Evolutionary conservation across 2,329 filamentous ascomycete genomes (phyloP).

Genomic region (Aspergillus thermomutatus): DNA sequence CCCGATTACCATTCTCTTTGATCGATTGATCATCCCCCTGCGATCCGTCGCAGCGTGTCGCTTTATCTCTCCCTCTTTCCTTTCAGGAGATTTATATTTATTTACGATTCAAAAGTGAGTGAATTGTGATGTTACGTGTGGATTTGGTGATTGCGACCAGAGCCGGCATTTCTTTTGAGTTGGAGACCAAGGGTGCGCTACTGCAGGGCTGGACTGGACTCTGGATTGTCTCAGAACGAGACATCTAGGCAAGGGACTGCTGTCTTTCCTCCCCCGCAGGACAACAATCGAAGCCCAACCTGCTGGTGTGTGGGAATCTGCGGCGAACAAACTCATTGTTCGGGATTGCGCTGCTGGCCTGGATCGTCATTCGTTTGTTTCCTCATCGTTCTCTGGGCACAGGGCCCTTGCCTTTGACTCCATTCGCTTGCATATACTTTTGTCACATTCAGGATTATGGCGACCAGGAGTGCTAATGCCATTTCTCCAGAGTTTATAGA

Average conservation of each 20-base stretch:
- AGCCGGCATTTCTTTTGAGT: constrained; percentile 2
- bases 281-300: constrained; percentile 3
- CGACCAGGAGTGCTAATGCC: not conserved
- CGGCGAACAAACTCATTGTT: constrained; percentile 34
- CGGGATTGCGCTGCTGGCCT: constrained; percentile 13
- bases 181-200: constrained; percentile 6
- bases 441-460: not conserved
- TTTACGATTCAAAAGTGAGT: constrained; percentile 4
- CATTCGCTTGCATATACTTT: constrained; percentile 10
- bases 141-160: constrained; percentile 7
- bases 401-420: constrained; percentile 12
- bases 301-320: constrained; percentile 19
- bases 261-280: constrained; percentile 5
- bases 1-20: not conserved
- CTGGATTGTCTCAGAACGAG: constrained; percentile 13
- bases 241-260: constrained; percentile 8
- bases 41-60: not conserved
- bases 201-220: constrained; percentile 5
- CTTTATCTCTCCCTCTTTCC: not conserved
- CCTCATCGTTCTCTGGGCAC: constrained; percentile 10
- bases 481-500: constrained; percentile 5
- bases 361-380: constrained; percentile 14
- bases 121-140: constrained; percentile 3
- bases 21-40: not conserved
- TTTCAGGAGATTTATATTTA: not conserved